Evolutionary conservation across 805 yeast species (phyloP).

Genomic region (Pichia kluyveri): DNA sequence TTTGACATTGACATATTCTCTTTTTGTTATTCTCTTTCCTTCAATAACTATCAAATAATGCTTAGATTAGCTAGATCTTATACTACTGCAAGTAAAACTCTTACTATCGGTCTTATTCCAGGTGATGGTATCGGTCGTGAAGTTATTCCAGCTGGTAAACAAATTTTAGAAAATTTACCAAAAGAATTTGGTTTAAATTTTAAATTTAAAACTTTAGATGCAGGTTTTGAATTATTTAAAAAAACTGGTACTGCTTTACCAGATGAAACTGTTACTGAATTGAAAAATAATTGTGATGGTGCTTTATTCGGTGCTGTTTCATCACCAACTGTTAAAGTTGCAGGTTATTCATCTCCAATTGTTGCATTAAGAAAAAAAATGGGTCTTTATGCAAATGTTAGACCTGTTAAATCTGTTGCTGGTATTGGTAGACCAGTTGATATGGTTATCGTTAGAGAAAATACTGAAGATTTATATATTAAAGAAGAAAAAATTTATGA

Average conservation of each 20-base stretch:
- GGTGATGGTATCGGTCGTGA: conserved; percentile 99
- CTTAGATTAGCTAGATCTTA: conserved; percentile 18
- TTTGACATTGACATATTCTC: too few species aligned
- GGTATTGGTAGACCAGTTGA: conserved; percentile 87
- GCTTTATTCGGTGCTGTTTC: conserved; percentile 97
- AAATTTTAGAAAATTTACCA: conserved; percentile 75
- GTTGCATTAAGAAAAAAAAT: conserved; percentile 95
- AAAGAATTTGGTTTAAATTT: conserved; percentile 68
- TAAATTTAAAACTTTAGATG: conserved; percentile 80
- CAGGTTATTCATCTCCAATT: conserved; percentile 95
- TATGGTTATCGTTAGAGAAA: conserved; percentile 96
- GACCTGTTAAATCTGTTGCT: conserved; percentile 92
- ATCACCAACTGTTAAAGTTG: conserved; percentile 89
- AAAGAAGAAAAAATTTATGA: conserved; percentile 80
- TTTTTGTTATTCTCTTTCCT: not conserved
- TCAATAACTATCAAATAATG: not conserved
- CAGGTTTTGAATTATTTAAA: conserved; percentile 92
- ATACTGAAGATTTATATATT: conserved; percentile 95
- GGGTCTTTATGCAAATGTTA: conserved; percentile 92
- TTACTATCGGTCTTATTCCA: conserved; percentile 71
- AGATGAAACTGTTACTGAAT: conserved; percentile 74
- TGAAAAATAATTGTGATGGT: conserved; percentile 84
- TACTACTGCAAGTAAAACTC: conserved; percentile 33
- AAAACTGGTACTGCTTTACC: conserved; percentile 95
- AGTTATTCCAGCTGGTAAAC: conserved; percentile 94